phyloP scores from a whole-genome alignment of 2,329 filamentous ascomycete genomes.

The Zymoseptoria brevis region DNA sequence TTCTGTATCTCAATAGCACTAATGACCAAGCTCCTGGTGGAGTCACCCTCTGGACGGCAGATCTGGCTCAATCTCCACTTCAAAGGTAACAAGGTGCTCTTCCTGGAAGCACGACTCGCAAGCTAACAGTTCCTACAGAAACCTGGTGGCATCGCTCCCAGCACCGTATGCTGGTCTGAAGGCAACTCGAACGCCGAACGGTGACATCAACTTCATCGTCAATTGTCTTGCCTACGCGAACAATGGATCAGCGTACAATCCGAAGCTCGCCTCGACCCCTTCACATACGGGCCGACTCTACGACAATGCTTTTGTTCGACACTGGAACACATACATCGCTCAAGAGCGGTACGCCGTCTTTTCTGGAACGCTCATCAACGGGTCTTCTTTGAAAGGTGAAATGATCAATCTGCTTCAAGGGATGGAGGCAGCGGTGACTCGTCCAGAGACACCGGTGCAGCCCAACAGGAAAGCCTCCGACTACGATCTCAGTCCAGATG shows the following conservation, averaged over 20 bases:
- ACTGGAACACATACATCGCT: slow-evolving; percentile 46
- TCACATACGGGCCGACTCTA: slow-evolving; percentile 42
- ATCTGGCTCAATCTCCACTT: slow-evolving; percentile 22
- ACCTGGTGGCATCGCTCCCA: slow-evolving; percentile 25
- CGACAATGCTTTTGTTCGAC: slow-evolving; percentile 44
- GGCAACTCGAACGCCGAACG: slow-evolving; percentile 19
- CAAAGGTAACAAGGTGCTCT: slow-evolving; percentile 6
- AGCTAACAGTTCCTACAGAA: slow-evolving; percentile 3
- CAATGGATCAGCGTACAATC: slow-evolving; percentile 38
- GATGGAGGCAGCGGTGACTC: slow-evolving; percentile 18
- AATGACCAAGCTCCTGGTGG: slow-evolving; percentile 18
- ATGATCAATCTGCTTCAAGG: slow-evolving; percentile 18
- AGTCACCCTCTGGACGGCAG: slow-evolving; percentile 34
- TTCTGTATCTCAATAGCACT: slow-evolving; percentile 25
- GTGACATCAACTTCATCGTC: slow-evolving; percentile 22
- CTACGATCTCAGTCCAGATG: slow-evolving; percentile 21
- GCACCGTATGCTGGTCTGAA: slow-evolving; percentile 35
- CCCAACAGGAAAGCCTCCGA: slow-evolving; percentile 16
- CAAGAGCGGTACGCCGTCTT: slow-evolving; percentile 45
- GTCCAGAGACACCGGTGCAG: slow-evolving; percentile 19
- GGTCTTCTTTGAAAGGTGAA: slow-evolving; percentile 12
- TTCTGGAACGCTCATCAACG: slow-evolving; percentile 36
- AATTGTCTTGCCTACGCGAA: slow-evolving; percentile 22
- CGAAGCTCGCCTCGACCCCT: slow-evolving; percentile 40
- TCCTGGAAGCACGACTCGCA: not conserved